A percentile compares a stretch with the other conserved stretches of the same genome.
Evolutionary conservation across 805 yeast genomes (phyloP).

Genomic region (Sporopachydermia quercuum): DNA sequence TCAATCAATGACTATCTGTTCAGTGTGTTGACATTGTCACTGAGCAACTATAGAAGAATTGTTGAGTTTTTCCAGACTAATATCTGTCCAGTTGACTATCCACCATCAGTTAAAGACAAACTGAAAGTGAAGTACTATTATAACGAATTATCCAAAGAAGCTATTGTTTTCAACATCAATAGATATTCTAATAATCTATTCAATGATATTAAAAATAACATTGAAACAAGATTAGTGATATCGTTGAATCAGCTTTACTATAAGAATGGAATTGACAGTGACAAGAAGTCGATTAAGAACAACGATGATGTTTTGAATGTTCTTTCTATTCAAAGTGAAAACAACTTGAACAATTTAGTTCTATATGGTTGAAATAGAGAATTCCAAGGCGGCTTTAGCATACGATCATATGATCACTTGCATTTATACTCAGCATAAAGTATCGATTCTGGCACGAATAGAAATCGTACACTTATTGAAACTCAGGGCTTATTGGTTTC

Average conservation of each 20-base stretch:
- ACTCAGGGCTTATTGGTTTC: too few species aligned
- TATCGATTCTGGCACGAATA: too few species aligned
- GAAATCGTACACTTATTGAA: too few species aligned
- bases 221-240: neutral
- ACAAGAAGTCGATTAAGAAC: too few species aligned
- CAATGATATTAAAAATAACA: neutral
- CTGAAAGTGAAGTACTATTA: neutral
- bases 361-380: too few species aligned
- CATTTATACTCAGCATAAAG: too few species aligned
- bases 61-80: neutral
- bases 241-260: neutral
- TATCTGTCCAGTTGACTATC: neutral
- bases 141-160: neutral
- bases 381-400: too few species aligned
- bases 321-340: too few species aligned
- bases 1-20: neutral
- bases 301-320: too few species aligned
- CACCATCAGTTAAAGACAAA: neutral
- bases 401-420: too few species aligned
- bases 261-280: conserved; percentile 1
- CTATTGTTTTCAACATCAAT: neutral
- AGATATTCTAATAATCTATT: neutral
- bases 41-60: neutral
- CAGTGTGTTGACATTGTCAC: neutral
- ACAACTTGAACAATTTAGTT: too few species aligned